Base-by-base conservation (phyloP, 306 rosid genomes). In the Carpinus viminea region DNA sequence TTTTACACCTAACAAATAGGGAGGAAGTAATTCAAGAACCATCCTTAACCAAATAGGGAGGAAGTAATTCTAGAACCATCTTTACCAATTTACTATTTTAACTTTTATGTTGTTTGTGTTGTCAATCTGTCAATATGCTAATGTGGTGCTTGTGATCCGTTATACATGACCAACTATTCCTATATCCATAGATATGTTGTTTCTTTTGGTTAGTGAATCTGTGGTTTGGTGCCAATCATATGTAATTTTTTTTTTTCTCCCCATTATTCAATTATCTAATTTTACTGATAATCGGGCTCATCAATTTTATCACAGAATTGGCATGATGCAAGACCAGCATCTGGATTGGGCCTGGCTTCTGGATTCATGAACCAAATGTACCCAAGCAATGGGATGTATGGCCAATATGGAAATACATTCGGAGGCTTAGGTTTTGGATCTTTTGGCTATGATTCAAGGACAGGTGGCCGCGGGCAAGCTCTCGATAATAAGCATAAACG, bases 261-360 rank as follows among this genome's bases (percentile, higher is more conserved):
- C 43, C 45, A 53, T 5, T 53, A 17, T 53, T 53, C 59, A 53
- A 53, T 53, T 4, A 18, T 15, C 59, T 53, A 24, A 18, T 53
- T 18, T 53, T 53, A 18, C 7, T 56, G 62, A 56, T 11, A 24
- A 59, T 59, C 8, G 31, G 65, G 65, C 31, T 15, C 8, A 20
- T 34, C 56, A 53, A 38, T 76, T 18, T 65, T 5, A 56, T 77
- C 68, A 75, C 88, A 82, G 84, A 80, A 87, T 74, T 68, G 80
- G 74, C 82, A 74, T 51, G 79, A 83, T 75, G 70, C 80, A 20
- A 47, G 80, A 31, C 65, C 73, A 71, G 53, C 83, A 60, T 36
- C 83, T 71, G 88, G 83, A 56, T 45, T 80, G 69, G 90, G 80
- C 11, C 61, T 78, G 56, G 69, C 76, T 80, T 83, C 88, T 17